phyloP scores from a whole-genome alignment of 495 filamentous ascomycete species.

The Venustampulla echinocandica region DNA sequence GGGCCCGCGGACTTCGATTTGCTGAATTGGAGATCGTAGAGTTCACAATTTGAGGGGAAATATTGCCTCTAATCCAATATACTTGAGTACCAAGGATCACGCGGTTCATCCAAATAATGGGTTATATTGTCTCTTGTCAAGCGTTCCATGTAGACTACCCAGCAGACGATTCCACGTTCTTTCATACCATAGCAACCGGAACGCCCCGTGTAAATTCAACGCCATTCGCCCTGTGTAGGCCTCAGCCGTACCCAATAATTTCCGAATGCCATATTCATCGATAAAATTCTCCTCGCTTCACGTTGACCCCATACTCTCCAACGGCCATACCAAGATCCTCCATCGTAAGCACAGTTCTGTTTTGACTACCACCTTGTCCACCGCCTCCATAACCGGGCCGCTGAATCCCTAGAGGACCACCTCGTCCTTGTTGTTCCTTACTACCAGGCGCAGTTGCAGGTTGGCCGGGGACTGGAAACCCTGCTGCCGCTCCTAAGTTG shows the following conservation, averaged over 20 bases:
- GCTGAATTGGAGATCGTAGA: too few species aligned
- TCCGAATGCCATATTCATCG: too few species aligned
- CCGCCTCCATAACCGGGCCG: constrained; percentile 88
- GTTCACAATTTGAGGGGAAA: too few species aligned
- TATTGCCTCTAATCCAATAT: too few species aligned
- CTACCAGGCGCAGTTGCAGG: constrained; percentile 44
- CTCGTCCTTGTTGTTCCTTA: constrained; percentile 45
- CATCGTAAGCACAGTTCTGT: constrained; percentile 94
- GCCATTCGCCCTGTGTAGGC: neutral
- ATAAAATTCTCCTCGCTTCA: constrained; percentile 96
- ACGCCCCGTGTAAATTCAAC: neutral
- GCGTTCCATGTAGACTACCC: too few species aligned
- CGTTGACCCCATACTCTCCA: constrained; percentile 92
- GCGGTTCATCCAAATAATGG: too few species aligned
- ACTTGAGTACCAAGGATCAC: too few species aligned
- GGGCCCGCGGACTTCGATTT: neutral
- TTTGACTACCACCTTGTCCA: constrained; percentile 81
- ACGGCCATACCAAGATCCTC: constrained; percentile 98
- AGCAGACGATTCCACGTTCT: too few species aligned
- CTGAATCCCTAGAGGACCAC: constrained; percentile 73
- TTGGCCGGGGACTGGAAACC: constrained; percentile 54
- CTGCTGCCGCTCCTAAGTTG: constrained; percentile 69
- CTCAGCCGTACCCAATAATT: neutral
- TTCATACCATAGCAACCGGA: too few species aligned
- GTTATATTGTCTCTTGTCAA: too few species aligned